These are phyloP conservation scores for Psilocybe cyanescens DNA, from an alignment of 768 basidiomycete genomes.

Conservation along the genomic window DNA sequence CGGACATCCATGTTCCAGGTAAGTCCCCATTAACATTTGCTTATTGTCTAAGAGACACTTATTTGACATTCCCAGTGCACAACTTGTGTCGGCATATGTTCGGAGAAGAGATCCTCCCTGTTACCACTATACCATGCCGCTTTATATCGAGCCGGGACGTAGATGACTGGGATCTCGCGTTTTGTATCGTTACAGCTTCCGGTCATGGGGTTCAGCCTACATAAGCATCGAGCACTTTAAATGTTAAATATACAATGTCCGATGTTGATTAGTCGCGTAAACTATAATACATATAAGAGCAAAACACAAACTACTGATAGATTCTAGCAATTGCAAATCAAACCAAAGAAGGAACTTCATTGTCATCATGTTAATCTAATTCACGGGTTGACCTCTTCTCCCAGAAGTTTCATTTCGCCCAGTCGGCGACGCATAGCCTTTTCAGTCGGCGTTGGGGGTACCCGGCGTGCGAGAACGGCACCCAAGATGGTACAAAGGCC, in stretches of 20 bases:
- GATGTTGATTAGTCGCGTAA: conserved; percentile 7
- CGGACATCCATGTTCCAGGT: conserved; percentile 32
- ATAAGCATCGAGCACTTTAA: not conserved
- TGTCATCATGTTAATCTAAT: not conserved
- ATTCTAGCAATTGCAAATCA: conserved; percentile 3
- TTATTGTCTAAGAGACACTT: not conserved
- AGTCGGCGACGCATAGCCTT: conserved; percentile 85
- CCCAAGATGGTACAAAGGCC: conserved; percentile 87
- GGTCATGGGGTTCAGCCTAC: not conserved
- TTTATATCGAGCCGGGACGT: conserved; percentile 43
- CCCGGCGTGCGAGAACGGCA: conserved; percentile 77
- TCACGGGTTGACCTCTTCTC: conserved; percentile 59
- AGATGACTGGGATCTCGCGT: conserved; percentile 60
- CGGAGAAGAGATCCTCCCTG: conserved; percentile 33
- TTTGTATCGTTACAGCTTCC: conserved; percentile 41
- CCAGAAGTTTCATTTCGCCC: conserved; percentile 77
- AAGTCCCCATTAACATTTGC: conserved; percentile 17
- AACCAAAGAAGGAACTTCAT: conserved; percentile 2
- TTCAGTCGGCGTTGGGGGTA: conserved; percentile 90
- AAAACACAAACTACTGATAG: conserved; percentile 2
- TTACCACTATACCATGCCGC: conserved; percentile 57
- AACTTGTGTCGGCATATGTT: conserved; percentile 31
- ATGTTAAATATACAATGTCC: conserved; percentile 4
- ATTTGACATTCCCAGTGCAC: conserved; percentile 20
- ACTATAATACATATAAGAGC: conserved; percentile 3